Evolutionary conservation across 352 stramenopile genomes (phyloP).

Genomic region (Vaucheria bursata): DNA sequence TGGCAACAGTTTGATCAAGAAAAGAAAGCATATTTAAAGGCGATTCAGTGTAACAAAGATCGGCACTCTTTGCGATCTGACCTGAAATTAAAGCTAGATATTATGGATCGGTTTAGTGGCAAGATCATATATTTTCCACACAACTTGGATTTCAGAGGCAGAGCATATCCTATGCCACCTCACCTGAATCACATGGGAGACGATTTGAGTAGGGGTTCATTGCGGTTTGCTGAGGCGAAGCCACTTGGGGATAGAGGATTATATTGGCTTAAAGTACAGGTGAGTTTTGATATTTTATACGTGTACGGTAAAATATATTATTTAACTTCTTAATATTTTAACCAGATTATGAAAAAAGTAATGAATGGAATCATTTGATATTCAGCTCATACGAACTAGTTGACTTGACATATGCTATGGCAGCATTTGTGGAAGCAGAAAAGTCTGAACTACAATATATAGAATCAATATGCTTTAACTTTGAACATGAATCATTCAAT

Average conservation of each 20-base stretch:
- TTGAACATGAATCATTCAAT: not conserved
- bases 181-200: constrained; percentile 97
- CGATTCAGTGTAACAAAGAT: constrained; percentile 25
- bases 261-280: constrained; percentile 95
- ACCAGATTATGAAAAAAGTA: not conserved
- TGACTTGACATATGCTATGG: not conserved
- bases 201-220: constrained; percentile 90
- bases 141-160: constrained; percentile 97
- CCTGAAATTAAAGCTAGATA: constrained; percentile 46
- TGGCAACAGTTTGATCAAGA: constrained; percentile 33
- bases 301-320: not conserved
- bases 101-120: constrained; percentile 38
- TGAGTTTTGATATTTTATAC: constrained; percentile 53
- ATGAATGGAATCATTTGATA: not conserved
- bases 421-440: not conserved
- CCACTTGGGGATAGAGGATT: constrained; percentile 84
- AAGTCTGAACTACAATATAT: not conserved
- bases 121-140: constrained; percentile 92
- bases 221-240: constrained; percentile 89
- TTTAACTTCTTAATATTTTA: not conserved
- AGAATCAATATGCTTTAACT: not conserved
- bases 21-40: not conserved
- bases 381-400: not conserved
- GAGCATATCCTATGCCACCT: constrained; percentile 94
- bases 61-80: constrained; percentile 45